Conservation (phyloP, 352 stramenopile species). For the Pelagophyceae sp. region DNA sequence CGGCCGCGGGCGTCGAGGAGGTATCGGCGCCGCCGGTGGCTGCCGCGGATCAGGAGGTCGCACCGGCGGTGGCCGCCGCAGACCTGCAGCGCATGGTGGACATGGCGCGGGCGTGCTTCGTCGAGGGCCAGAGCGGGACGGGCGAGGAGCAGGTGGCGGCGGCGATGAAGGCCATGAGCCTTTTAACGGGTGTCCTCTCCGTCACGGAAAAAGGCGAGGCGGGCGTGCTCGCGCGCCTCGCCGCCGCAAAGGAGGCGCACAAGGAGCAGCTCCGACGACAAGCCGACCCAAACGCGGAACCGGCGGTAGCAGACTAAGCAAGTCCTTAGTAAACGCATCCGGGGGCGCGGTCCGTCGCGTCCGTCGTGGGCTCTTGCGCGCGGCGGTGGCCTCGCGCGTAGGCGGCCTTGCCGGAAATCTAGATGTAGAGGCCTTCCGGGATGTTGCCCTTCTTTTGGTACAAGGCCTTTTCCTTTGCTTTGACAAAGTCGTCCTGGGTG, state of each 20-base stretch:
- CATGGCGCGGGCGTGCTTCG: background rate
- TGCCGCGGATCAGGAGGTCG: no score
- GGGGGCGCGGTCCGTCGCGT: no score
- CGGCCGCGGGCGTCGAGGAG: background rate
- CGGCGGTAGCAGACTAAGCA: no score
- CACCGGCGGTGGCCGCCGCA: no score
- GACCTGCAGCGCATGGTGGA: no score
- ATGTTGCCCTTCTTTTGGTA: slow-evolving; percentile 99
- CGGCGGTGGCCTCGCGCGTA: no score
- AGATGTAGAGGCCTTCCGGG: slow-evolving; percentile 88
- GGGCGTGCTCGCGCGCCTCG: background rate
- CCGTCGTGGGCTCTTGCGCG: no score
- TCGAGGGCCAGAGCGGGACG: background rate
- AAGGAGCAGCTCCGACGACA: no score
- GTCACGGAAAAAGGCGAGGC: background rate
- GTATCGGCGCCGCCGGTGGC: no score
- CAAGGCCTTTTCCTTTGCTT: slow-evolving; percentile 99
- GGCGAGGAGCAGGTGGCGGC: background rate
- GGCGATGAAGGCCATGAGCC: background rate
- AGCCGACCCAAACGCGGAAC: no score
- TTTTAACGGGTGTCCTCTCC: background rate
- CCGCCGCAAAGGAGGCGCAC: background rate
- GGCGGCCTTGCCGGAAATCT: no score
- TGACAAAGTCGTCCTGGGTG: slow-evolving; percentile 97
- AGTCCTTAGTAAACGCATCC: no score